Evolutionary conservation across 176 grass and related monocot genomes (phyloP), one percentile per base, ranked within the genome.

Genomic region (Carex pumila): DNA sequence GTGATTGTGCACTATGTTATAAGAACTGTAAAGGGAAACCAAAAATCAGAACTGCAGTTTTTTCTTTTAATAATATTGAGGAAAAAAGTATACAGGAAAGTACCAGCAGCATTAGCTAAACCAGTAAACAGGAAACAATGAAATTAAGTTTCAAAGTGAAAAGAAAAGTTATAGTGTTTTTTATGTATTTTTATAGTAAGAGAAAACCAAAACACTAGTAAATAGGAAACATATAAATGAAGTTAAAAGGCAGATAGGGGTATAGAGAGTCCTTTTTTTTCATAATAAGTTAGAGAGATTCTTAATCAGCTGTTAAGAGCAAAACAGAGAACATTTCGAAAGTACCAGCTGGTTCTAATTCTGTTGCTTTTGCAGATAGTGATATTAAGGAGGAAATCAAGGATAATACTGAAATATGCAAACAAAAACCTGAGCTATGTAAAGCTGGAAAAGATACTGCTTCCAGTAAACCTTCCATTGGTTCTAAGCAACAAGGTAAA

Each of bases 391-490:
- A 29, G 12, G 69, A 78, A 64, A 14, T 76, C 8, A 11, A 50
- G 31, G 56, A 85, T 21, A 76, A 78, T 57, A 31, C 69, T 63
- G 57, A 49, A 50, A 41, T 14, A 85, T 85, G 65, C 63, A 17
- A 85, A 65, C 50, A 54, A 32, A 56, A 59, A 37, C 53, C 72
- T 76, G 47, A 80, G 29, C 55, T 80, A 60, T 80, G 83, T 47
- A 18, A 41, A 31, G 9, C 37, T n/a, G 36, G 60, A 78, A 85
- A 78, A 61, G n/a, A 60, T 62, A 17, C 83, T 85, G 22, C 41
- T 85, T 58, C 52, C 61, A 54, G 56, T 21, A 37, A 78, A 45
- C 52, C 8, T 85, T 76, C 65, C 1, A 68, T 68, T 11, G 14
- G 15, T n/a, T 2, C 32, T 10, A 41, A 41, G 8, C 34, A 34